Evolutionary conservation across 208 protist species (phyloP).

Genomic region (Wallacemonas sp.): DNA sequence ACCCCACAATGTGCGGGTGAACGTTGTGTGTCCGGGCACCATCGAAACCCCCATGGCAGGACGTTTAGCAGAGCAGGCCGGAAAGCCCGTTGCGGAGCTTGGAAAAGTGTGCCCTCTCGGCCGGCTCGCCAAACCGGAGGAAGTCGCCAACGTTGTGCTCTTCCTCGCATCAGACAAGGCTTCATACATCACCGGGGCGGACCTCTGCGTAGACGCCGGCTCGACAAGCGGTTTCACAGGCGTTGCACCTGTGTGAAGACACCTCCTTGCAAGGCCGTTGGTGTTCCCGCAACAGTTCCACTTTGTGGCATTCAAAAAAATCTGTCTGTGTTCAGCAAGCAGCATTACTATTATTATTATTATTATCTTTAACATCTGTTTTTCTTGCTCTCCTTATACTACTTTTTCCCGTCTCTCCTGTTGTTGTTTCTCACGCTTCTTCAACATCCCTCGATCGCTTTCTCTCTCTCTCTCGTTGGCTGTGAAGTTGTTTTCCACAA

Average conservation of each 20-base stretch:
- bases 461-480: conserved; percentile 6
- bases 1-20: background rate
- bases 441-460: background rate
- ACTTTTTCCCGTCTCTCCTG: too few species aligned
- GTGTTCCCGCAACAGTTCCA: too few species aligned
- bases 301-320: too few species aligned
- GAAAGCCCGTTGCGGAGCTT: background rate
- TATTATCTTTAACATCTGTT: too few species aligned
- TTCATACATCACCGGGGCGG: background rate
- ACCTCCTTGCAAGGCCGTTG: too few species aligned
- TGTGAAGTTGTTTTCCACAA: too few species aligned
- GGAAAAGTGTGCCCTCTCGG: background rate
- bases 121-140: background rate
- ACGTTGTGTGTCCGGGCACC: background rate
- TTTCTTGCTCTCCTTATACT: too few species aligned
- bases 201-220: conserved; percentile 9
- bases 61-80: background rate
- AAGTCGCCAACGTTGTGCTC: background rate
- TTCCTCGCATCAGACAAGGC: background rate
- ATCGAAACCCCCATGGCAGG: background rate
- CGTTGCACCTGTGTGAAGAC: background rate
- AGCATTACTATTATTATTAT: conserved; percentile 14
- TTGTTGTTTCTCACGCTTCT: conserved; percentile 12
- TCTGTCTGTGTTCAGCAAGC: too few species aligned
- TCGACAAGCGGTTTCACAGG: background rate